Conservation (phyloP, 1,284 basidiomycete species). For the Earliella scabrosa region DNA sequence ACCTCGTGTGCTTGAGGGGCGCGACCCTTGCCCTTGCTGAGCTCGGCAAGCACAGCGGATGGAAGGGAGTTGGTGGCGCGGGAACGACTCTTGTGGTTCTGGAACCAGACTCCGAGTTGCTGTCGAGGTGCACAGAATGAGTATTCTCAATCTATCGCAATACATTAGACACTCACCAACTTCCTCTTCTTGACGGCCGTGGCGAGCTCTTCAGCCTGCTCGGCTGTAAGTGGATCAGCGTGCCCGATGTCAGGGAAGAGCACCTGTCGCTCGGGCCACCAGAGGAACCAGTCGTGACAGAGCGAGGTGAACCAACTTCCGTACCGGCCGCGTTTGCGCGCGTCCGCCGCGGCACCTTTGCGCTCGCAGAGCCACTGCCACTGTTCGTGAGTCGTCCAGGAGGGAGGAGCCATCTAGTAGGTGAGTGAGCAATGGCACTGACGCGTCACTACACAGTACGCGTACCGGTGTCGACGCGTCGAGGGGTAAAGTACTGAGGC, state of each 20-base stretch:
- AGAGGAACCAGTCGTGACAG: not conserved
- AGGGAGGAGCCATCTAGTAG: not conserved
- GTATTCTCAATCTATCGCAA: not conserved
- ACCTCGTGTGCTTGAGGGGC: constrained; percentile 1
- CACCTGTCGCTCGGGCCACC: not conserved
- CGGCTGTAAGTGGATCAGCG: not conserved
- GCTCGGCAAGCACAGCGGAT: not conserved
- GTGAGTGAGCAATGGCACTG: not conserved
- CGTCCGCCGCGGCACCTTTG: not conserved
- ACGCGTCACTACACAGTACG: not conserved
- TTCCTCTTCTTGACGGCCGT: not conserved
- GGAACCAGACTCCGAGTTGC: not conserved
- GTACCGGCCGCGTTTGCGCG: not conserved
- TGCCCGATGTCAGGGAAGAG: not conserved
- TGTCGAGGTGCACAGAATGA: not conserved
- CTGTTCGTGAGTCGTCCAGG: not conserved
- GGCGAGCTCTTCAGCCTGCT: not conserved
- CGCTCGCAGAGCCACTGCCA: not conserved
- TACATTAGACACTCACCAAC: not conserved
- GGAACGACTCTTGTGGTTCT: not conserved
- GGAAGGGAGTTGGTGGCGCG: not conserved
- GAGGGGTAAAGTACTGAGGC: not conserved
- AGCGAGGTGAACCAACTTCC: not conserved
- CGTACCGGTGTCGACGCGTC: not conserved
- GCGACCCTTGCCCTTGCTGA: not conserved